Evolutionary conservation across 2,329 filamentous ascomycete species (phyloP).

Genomic region (Ophiocordyceps camponoti-rufipedis): DNA sequence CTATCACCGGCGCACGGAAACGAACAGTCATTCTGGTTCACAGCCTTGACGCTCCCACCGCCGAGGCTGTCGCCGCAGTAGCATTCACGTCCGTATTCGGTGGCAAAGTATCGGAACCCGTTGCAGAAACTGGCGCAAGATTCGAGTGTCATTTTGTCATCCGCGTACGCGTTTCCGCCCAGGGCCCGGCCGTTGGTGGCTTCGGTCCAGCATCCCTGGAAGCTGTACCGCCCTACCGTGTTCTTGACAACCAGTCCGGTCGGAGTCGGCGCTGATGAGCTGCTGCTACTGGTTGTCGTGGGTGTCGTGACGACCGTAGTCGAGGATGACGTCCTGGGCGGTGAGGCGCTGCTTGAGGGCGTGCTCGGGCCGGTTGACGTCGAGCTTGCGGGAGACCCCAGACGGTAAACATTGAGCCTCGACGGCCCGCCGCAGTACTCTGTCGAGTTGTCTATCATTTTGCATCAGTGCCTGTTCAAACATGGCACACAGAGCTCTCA

Average conservation of each 20-base stretch:
- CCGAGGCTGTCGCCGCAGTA: constrained; percentile 18
- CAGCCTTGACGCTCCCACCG: constrained; percentile 9
- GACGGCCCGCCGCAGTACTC: constrained; percentile 17
- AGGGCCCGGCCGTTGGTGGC: constrained; percentile 13
- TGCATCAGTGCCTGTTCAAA: constrained; percentile 1
- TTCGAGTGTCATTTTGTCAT: constrained; percentile 18
- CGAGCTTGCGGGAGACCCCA: constrained; percentile 1
- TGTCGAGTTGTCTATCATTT: constrained; percentile 11
- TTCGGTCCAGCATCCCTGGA: constrained; percentile 20
- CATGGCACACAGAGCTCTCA: background rate
- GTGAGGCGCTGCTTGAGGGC: background rate
- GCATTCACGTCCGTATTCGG: constrained; percentile 19
- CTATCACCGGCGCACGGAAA: constrained; percentile 14
- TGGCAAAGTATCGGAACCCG: constrained; percentile 13
- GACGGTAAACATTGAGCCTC: constrained; percentile 17
- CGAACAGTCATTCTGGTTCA: constrained; percentile 14
- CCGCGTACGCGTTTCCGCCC: constrained; percentile 8
- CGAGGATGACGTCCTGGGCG: background rate
- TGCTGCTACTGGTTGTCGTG: constrained; percentile 7
- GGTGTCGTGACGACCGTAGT: constrained; percentile 1
- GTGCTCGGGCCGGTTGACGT: background rate
- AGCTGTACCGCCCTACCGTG: constrained; percentile 11
- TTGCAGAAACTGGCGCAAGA: constrained; percentile 13
- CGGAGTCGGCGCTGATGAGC: constrained; percentile 5
- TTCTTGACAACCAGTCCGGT: constrained; percentile 9